Evolutionary conservation across 768 basidiomycete species (phyloP).

Genomic region (Podaxis sp.): DNA sequence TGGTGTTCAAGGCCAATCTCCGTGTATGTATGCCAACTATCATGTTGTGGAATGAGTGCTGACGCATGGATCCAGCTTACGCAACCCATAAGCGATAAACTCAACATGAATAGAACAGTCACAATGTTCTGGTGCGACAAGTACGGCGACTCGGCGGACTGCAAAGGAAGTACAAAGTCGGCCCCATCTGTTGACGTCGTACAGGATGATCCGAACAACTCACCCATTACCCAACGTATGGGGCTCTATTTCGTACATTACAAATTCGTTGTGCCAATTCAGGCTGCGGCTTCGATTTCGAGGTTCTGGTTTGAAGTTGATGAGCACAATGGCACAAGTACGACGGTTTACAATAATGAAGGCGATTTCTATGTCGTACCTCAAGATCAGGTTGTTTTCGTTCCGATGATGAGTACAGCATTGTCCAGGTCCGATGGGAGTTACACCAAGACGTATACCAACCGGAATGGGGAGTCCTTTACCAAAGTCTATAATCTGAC

Average conservation of each 20-base stretch:
- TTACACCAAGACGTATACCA: constrained; percentile 20
- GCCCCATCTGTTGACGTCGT: constrained; percentile 25
- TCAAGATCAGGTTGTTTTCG: constrained; percentile 40
- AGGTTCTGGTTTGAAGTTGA: constrained; percentile 48
- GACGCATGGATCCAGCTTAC: constrained; percentile 21
- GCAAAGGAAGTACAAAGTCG: constrained; percentile 28
- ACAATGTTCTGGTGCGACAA: constrained; percentile 40
- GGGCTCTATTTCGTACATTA: constrained; percentile 36
- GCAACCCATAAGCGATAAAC: constrained; percentile 27
- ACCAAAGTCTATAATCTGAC: constrained; percentile 20
- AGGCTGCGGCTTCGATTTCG: constrained; percentile 35
- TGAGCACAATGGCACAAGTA: constrained; percentile 35
- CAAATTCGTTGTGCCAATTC: constrained; percentile 38
- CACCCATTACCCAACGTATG: constrained; percentile 30
- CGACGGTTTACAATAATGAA: constrained; percentile 35
- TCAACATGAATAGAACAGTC: constrained; percentile 34
- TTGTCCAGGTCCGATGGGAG: constrained; percentile 20
- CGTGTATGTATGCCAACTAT: constrained; percentile 25
- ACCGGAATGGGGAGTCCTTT: constrained; percentile 19
- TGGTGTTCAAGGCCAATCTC: constrained; percentile 36
- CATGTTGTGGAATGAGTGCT: background rate
- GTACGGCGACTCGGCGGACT: constrained; percentile 29
- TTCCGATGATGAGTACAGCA: constrained; percentile 32
- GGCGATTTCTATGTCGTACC: constrained; percentile 35
- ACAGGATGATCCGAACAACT: constrained; percentile 29